Evolutionary conservation across 306 rosid genomes (phyloP).

Genomic region (Quillaja saponaria): DNA sequence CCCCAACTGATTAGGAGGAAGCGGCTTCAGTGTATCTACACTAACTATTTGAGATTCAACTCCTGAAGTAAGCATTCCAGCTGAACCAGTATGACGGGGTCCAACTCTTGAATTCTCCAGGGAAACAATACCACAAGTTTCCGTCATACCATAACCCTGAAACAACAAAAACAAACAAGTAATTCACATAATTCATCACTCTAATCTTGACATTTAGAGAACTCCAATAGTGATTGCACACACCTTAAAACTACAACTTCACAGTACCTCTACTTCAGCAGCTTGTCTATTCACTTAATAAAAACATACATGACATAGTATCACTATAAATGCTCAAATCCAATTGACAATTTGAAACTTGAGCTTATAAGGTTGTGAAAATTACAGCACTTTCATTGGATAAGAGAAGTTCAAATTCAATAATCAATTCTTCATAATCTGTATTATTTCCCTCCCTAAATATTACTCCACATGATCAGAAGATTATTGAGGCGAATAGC

Average conservation of each 20-base stretch:
- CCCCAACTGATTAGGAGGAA: slow-evolving; percentile 80
- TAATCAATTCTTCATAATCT: too few relatives aligned
- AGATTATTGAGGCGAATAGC: too few relatives aligned
- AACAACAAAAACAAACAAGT: slow-evolving; percentile 8
- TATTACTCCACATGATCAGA: too few relatives aligned
- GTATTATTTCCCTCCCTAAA: too few relatives aligned
- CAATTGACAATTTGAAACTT: too few relatives aligned
- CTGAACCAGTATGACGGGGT: slow-evolving; percentile 60
- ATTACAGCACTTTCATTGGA: too few relatives aligned
- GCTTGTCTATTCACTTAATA: background rate
- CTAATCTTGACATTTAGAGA: background rate
- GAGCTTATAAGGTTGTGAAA: too few relatives aligned
- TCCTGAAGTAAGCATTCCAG: slow-evolving; percentile 71
- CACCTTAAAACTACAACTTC: background rate
- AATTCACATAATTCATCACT: background rate
- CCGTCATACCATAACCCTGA: slow-evolving; percentile 97
- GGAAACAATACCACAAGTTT: slow-evolving; percentile 73
- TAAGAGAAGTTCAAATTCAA: too few relatives aligned
- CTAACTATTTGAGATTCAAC: slow-evolving; percentile 77
- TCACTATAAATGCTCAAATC: too few relatives aligned
- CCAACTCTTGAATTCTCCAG: slow-evolving; percentile 55
- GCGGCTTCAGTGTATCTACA: slow-evolving; percentile 75
- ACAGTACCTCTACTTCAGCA: background rate
- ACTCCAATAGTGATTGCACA: background rate
- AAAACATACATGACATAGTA: too few relatives aligned